A percentile compares a stretch with the other conserved stretches of the same genome.
phyloP scores from a whole-genome alignment of 192 early-diverging fungal genomes.

The Coemansia sp. region DNA sequence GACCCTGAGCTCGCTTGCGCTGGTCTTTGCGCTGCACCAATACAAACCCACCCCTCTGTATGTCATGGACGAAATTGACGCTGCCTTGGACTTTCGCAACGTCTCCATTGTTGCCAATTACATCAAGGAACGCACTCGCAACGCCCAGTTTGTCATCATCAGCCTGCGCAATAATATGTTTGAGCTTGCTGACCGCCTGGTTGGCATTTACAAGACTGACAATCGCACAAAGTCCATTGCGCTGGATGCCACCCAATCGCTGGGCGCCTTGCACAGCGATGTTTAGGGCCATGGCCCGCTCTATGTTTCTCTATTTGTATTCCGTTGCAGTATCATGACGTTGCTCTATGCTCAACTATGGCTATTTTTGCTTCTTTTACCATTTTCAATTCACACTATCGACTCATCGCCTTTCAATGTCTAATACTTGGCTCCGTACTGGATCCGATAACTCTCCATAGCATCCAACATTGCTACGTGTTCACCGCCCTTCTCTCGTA shows the following conservation, averaged over 20 bases:
- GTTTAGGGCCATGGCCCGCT: background rate
- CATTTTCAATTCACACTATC: background rate
- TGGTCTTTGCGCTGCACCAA: conserved; percentile 98
- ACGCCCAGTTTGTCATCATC: conserved; percentile 99
- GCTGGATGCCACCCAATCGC: conserved; percentile 40
- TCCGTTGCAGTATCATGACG: background rate
- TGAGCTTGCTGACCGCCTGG: conserved; percentile 96
- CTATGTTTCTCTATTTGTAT: background rate
- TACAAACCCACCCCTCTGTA: conserved; percentile 99
- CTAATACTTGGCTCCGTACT: conserved; percentile 73
- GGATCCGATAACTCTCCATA: conserved; percentile 78
- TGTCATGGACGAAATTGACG: conserved; percentile 99
- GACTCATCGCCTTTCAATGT: background rate
- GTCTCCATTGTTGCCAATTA: conserved; percentile 99
- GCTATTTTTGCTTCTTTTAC: background rate
- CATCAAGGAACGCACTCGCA: conserved; percentile 94
- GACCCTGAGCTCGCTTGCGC: conserved; percentile 96
- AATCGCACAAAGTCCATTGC: conserved; percentile 79
- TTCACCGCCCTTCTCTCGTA: conserved; percentile 60
- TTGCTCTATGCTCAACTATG: background rate
- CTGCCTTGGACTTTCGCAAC: conserved; percentile 97
- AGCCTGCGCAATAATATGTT: conserved; percentile 99
- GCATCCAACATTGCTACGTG: conserved; percentile 55
- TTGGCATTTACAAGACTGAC: conserved; percentile 98
- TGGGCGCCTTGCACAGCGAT: conserved; percentile 17